A percentile compares a stretch with the other conserved stretches of the same genome.
Evolutionary conservation across 495 filamentous ascomycete species (phyloP).

Genomic region (Daldinia decipiens): DNA sequence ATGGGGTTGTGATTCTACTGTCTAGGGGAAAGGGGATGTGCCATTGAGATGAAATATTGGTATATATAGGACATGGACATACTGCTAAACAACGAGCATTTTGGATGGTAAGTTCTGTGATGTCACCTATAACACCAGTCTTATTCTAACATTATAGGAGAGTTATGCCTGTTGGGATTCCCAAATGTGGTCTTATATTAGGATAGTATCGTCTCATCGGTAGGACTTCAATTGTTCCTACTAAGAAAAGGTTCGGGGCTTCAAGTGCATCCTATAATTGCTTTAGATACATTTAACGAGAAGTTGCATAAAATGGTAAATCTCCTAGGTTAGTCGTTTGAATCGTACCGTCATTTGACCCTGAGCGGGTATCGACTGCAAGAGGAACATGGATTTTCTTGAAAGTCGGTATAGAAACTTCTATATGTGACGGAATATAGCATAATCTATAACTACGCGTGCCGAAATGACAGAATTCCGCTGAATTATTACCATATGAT

Average conservation of each 20-base stretch:
- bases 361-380: too few relatives aligned
- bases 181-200: background rate
- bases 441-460: background rate
- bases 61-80: background rate
- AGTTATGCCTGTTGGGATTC: background rate
- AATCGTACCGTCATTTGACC: too few relatives aligned
- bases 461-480: background rate
- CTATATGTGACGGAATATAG: background rate
- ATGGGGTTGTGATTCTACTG: slow-evolving; percentile 28
- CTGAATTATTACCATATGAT: background rate
- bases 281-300: too few relatives aligned
- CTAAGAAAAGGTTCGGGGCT: background rate
- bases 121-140: background rate
- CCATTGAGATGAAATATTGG: background rate
- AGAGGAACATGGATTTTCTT: too few relatives aligned
- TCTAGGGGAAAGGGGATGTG: background rate
- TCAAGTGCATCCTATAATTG: too few relatives aligned
- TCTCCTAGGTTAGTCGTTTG: too few relatives aligned
- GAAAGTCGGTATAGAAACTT: background rate
- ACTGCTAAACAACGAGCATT: background rate
- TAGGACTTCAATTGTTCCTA: background rate
- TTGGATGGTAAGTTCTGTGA: background rate
- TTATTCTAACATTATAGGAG: background rate
- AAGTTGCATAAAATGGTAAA: too few relatives aligned
- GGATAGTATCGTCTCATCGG: background rate